phyloP scores from a whole-genome alignment of 306 rosid species.

The Vigna mungo region DNA sequence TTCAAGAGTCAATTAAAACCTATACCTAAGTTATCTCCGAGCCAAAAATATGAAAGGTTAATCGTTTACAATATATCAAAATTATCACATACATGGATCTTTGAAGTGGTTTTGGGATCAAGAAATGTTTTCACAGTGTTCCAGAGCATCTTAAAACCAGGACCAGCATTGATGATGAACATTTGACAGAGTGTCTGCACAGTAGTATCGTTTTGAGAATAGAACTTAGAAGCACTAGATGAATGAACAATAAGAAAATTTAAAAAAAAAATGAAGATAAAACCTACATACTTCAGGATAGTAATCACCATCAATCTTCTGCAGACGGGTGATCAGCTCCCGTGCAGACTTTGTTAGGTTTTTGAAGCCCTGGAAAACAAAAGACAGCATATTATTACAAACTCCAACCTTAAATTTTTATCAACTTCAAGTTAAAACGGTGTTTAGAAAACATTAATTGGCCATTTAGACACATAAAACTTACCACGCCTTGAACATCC shows the following conservation, averaged over 20 bases:
- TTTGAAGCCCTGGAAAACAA: conserved; percentile 71
- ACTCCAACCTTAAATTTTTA: background rate
- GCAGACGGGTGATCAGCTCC: conserved; percentile 74
- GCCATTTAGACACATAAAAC: conserved; percentile 31
- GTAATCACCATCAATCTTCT: conserved; percentile 87
- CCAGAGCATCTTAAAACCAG: conserved; percentile 92
- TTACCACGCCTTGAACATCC: conserved; percentile 93
- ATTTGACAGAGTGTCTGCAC: conserved; percentile 80
- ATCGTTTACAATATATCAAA: background rate
- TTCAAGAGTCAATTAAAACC: conserved; percentile 38
- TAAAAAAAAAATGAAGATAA: background rate
- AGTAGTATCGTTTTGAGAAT: conserved; percentile 29
- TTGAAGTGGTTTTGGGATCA: conserved; percentile 80
- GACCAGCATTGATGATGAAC: conserved; percentile 93
- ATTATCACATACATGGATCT: conserved; percentile 76
- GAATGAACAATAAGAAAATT: conserved; percentile 21
- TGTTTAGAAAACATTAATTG: conserved; percentile 6
- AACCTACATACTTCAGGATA: conserved; percentile 85
- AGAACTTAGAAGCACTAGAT: conserved; percentile 20
- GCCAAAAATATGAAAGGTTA: conserved; percentile 23
- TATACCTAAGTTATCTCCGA: conserved; percentile 21
- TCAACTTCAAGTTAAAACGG: conserved; percentile 8
- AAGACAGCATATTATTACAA: conserved; percentile 30
- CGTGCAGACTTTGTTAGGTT: conserved; percentile 79
- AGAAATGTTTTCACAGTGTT: conserved; percentile 79